Evolutionary conservation across 345 rosid species (phyloP), one percentile per base, ranked within the genome.

Genomic region (Cochlearia excelsa): DNA sequence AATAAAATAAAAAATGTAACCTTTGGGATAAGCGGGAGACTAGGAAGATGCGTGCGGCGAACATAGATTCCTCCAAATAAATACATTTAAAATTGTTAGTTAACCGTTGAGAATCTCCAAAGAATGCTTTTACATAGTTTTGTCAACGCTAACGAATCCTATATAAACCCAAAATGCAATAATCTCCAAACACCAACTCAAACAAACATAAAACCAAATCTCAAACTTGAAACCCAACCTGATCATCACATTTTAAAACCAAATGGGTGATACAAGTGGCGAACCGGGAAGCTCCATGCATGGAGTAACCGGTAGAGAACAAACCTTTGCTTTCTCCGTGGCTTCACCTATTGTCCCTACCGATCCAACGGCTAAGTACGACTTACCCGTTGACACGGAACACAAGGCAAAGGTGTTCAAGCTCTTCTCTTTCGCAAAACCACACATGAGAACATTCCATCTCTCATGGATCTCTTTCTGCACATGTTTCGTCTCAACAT

Each of bases 381-480:
- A 45, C 7, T 49, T 83, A 0, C 89, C 92, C 0, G 86, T 87
- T 7, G 86, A 87, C 59, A 66, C 85, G 0, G 95, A 87, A 57
- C 89, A 84, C 65, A 84, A 83, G 63, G 82, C 95, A 9, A 83
- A 66, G 26, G 82, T 69, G 9, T 77, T 81, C 68, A 87, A 84
- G 61, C 51, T 78, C 31, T 75, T 81, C 65, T 87, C 95, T 1
- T 66, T 82, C 0, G 84, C 85, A 0, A 74, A 78, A 1, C 95
- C 95, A 38, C 89, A 84, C 78, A 84, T 84, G 95, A 71, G 85
- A 59, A 87, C 91, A 5, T 84, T 87, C 52, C 95, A 82, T 31
- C 80, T 87, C 29, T 84, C 95, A n/a, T 84, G 91, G 95, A 77
- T 84, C 46, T 87, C 95, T 59, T 84, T 87, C 73, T 82, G 74